Percentiles rank a stretch among this genome's conserved stretches.
Evolutionary conservation across 2,329 filamentous ascomycete genomes (phyloP).

Genomic region (Alternaria dauci): DNA sequence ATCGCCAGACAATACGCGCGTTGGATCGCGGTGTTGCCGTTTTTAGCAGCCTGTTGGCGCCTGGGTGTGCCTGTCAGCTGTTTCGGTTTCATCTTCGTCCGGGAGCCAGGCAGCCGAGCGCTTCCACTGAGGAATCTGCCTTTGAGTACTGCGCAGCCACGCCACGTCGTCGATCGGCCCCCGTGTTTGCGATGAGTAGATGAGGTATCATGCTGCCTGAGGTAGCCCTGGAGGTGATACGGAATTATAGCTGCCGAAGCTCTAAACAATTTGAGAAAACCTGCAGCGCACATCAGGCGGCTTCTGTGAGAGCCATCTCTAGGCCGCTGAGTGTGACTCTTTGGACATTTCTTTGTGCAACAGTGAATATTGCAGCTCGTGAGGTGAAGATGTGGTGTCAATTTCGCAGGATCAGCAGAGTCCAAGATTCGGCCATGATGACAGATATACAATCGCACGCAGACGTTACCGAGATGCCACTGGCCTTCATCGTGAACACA

Average conservation of each 20-base stretch:
- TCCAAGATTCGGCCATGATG: neutral
- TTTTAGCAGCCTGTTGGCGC: conserved; percentile 16
- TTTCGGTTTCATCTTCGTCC: conserved; percentile 38
- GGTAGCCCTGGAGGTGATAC: neutral
- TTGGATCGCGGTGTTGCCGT: conserved; percentile 10
- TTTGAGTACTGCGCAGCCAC: conserved; percentile 4
- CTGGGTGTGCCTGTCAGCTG: conserved; percentile 27
- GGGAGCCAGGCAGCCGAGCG: conserved; percentile 27
- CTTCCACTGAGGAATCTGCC: conserved; percentile 10
- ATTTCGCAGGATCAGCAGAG: neutral
- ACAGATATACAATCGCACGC: too few relatives aligned
- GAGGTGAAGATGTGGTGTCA: neutral
- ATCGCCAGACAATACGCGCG: conserved; percentile 29
- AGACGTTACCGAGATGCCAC: neutral
- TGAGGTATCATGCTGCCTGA: neutral
- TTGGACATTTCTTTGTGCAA: neutral
- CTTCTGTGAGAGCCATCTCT: neutral
- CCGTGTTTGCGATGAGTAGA: neutral
- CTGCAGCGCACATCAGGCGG: neutral
- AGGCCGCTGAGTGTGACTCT: neutral
- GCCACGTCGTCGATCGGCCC: conserved; percentile 2
- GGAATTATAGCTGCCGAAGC: neutral
- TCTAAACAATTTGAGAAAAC: neutral
- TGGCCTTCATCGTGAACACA: neutral
- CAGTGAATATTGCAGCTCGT: neutral